Evolutionary conservation across 1,284 basidiomycete genomes (phyloP).

Genomic region (Coniferiporia weirii): DNA sequence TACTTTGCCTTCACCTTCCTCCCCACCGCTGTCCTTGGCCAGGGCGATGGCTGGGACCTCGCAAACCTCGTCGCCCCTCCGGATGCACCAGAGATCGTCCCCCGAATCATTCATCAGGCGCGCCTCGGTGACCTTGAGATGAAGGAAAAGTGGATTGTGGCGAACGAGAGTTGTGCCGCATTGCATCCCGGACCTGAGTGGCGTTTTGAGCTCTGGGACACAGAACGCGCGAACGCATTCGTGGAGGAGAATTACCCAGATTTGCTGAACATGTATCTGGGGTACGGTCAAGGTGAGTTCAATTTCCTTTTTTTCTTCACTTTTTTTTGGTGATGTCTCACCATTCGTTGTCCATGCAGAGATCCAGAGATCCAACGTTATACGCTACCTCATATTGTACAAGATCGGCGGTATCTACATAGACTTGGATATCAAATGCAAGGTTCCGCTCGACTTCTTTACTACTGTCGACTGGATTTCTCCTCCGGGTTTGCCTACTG

Average conservation of each 20-base stretch:
- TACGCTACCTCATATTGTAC: constrained; percentile 7
- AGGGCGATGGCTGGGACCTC: constrained; percentile 7
- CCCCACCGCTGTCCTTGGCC: constrained; percentile 1
- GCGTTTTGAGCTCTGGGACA: constrained; percentile 10
- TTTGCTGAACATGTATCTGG: constrained; percentile 3
- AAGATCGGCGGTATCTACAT: constrained; percentile 9
- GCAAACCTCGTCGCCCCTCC: constrained; percentile 3
- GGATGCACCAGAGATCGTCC: constrained; percentile 8
- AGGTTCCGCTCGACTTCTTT: constrained; percentile 7
- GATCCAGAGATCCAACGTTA: constrained; percentile 12
- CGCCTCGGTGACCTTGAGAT: constrained; percentile 9
- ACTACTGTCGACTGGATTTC: constrained; percentile 11
- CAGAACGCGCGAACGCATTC: constrained; percentile 1
- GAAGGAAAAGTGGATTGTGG: constrained; percentile 1
- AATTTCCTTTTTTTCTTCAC: background rate
- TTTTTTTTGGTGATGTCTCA: background rate
- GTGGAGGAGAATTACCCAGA: constrained; percentile 10
- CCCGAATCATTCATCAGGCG: constrained; percentile 9
- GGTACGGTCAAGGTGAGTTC: constrained; percentile 7
- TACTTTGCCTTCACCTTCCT: constrained; percentile 9
- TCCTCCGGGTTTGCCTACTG: constrained; percentile 4
- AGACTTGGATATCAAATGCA: constrained; percentile 8
- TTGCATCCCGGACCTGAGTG: constrained; percentile 2
- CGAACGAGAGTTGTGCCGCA: constrained; percentile 4
- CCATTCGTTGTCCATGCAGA: background rate